phyloP scores from a whole-genome alignment of 495 filamentous ascomycete genomes.

The Thermothielavioides terrestris region DNA sequence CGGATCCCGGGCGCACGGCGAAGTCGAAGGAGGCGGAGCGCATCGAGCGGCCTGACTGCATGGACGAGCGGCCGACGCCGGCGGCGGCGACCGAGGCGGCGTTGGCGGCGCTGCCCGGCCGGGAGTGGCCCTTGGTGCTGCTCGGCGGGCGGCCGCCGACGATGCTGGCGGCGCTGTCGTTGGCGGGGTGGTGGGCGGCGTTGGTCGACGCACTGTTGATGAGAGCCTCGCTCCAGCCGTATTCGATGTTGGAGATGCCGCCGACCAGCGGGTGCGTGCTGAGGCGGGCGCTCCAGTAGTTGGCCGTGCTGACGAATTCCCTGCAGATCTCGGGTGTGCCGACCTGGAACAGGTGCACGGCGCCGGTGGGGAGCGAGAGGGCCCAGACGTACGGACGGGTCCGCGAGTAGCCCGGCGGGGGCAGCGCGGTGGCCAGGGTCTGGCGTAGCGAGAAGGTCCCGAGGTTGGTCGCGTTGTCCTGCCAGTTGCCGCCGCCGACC shows the following conservation, averaged over 20 bases:
- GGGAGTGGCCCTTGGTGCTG: conserved; percentile 26
- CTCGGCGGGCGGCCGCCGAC: conserved; percentile 13
- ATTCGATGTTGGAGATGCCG: conserved; percentile 93
- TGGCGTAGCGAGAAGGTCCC: conserved; percentile 84
- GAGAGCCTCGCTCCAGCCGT: conserved; percentile 89
- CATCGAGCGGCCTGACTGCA: conserved; percentile 36
- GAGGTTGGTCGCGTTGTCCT: conserved; percentile 81
- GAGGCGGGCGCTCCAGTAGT: conserved; percentile 94
- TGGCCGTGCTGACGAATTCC: conserved; percentile 89
- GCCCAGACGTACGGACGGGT: conserved; percentile 90
- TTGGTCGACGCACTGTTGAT: conserved; percentile 63
- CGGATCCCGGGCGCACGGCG: conserved; percentile 35
- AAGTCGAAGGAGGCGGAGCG: conserved; percentile 38
- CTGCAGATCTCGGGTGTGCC: conserved; percentile 90
- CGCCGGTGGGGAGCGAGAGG: conserved; percentile 82
- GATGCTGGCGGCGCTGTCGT: conserved; percentile 26
- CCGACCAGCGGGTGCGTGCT: conserved; percentile 88
- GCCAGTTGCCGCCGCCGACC: conserved; percentile 95
- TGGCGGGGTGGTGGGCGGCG: conserved; percentile 40
- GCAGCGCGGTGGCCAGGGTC: conserved; percentile 83
- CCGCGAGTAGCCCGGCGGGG: conserved; percentile 87
- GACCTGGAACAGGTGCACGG: conserved; percentile 94
- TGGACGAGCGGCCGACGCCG: conserved; percentile 24
- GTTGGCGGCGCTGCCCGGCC: conserved; percentile 36
- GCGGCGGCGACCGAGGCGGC: conserved; percentile 8